Conservation (phyloP, 768 basidiomycete species). For the Lyophyllum semitale region DNA sequence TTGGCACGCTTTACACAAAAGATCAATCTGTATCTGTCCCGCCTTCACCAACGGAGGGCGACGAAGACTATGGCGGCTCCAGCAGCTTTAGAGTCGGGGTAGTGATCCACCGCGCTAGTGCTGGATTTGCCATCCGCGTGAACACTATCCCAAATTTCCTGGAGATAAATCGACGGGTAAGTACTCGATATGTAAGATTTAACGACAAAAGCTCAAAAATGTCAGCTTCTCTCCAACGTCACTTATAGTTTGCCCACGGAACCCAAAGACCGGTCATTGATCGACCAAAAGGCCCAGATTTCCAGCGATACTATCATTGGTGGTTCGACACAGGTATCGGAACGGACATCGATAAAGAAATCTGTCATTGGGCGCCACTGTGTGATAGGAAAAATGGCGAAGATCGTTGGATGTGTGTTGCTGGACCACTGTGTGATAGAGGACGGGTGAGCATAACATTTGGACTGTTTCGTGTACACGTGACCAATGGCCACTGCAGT, state of each 20-base stretch:
- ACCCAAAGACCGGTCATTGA: slow-evolving; percentile 63
- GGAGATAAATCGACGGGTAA: slow-evolving; percentile 79
- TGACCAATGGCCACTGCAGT: slow-evolving; percentile 33
- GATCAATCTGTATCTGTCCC: slow-evolving; percentile 39
- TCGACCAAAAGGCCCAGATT: slow-evolving; percentile 82
- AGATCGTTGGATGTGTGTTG: slow-evolving; percentile 78
- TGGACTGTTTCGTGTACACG: background rate
- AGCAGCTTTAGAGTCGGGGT: slow-evolving; percentile 67
- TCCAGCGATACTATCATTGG: slow-evolving; percentile 83
- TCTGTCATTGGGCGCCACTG: slow-evolving; percentile 83
- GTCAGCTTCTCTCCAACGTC: slow-evolving; percentile 53
- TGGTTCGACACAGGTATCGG: slow-evolving; percentile 79
- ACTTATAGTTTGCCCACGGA: slow-evolving; percentile 59
- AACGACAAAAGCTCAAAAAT: background rate
- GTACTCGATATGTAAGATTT: slow-evolving; percentile 20
- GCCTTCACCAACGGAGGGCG: slow-evolving; percentile 44
- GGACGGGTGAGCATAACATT: slow-evolving; percentile 65
- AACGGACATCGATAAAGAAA: slow-evolving; percentile 79
- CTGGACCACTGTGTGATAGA: slow-evolving; percentile 88
- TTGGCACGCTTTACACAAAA: slow-evolving; percentile 22
- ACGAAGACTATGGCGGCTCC: slow-evolving; percentile 33
- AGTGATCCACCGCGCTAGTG: slow-evolving; percentile 52
- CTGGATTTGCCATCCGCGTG: slow-evolving; percentile 65
- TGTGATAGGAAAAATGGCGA: slow-evolving; percentile 81
- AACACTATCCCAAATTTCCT: slow-evolving; percentile 79